Evolutionary conservation across 345 rosid genomes (phyloP), one percentile per base, ranked within the genome.

Genomic region (Hypericum androsaemum): DNA sequence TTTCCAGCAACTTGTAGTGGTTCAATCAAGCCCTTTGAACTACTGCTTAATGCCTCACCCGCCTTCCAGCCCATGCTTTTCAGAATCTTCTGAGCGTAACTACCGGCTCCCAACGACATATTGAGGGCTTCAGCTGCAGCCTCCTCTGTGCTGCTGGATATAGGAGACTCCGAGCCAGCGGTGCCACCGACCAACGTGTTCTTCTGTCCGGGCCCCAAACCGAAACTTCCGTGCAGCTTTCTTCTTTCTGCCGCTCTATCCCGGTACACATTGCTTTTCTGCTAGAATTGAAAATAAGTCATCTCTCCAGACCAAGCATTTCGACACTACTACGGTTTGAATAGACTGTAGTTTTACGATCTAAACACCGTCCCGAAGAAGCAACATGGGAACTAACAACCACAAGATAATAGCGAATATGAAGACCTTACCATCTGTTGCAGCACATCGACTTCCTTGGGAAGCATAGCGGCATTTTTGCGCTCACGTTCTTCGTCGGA

Each of bases 191-290:
- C 39, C 9, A 38, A 62, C 7, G 14, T 39, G 41, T 64, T 80
- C 69, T 86, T 89, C 67, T 89, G 90, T 51, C 95, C 94, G 37
- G 89, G 95, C 45, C 95, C 95, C 41, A 77, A 60, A 50, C 97
- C 90, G 61, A 70, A 83, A 49, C 95, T 83, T 37, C 85, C 80
- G 62, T 84, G 85, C 79, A 86, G 63, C 63, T 42, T 69, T 80
- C 97, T 82, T 68, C 97, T 80, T 61, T 86, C 97, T 1, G 88
- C 88, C 16, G 94, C 97, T 80, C 95, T 81, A 64, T 89, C 97
- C 66, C 94, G 77, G 51, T 86, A 89, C 49, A 60, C 61, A 50
- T 54, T 70, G 56, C 67, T 63, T 66, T 38, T 58, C 47, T 57
- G 63, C 88, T 80, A 71, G 50, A 74, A 64, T 42, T 36, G 48